Evolutionary conservation across 495 filamentous ascomycete genomes (phyloP).

Genomic region (Jackrogersella multiformis): DNA sequence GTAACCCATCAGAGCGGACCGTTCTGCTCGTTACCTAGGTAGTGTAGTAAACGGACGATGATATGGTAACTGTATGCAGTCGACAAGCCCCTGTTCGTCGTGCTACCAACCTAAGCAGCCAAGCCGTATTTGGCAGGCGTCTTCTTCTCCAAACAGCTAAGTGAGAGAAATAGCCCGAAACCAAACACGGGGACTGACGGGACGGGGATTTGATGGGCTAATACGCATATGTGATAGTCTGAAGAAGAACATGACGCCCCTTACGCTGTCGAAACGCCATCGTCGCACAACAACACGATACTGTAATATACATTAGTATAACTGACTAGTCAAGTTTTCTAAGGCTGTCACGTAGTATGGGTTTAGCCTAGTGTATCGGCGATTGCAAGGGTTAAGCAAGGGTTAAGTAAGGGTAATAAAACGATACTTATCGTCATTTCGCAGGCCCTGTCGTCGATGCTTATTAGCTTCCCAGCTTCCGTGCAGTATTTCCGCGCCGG

Average conservation of each 20-base stretch:
- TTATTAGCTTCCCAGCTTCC: no score
- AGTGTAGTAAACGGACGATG: not conserved
- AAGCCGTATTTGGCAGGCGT: constrained; percentile 1
- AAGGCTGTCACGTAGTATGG: no score
- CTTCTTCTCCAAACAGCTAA: not conserved
- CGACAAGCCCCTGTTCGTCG: not conserved
- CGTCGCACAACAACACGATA: constrained; percentile 9
- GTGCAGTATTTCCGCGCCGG: no score
- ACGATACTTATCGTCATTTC: no score
- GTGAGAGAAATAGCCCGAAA: not conserved
- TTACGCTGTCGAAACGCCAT: not conserved
- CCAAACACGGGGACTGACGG: constrained; percentile 10
- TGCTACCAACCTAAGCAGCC: not conserved
- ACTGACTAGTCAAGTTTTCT: no score
- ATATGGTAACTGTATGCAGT: not conserved
- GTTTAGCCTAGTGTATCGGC: no score
- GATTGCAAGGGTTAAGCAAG: no score
- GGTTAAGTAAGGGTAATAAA: no score
- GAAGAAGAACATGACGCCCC: not conserved
- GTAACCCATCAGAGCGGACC: not conserved
- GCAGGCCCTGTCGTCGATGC: no score
- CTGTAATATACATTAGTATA: no score
- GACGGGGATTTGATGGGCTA: constrained; percentile 6
- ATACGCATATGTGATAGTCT: not conserved
- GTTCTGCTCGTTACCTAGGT: not conserved